A percentile compares a stretch with the other conserved stretches of the same genome.
These are phyloP conservation scores for Penicillium sp. DNA, from an alignment of 2,329 filamentous ascomycete genomes.

Conservation along the genomic window DNA sequence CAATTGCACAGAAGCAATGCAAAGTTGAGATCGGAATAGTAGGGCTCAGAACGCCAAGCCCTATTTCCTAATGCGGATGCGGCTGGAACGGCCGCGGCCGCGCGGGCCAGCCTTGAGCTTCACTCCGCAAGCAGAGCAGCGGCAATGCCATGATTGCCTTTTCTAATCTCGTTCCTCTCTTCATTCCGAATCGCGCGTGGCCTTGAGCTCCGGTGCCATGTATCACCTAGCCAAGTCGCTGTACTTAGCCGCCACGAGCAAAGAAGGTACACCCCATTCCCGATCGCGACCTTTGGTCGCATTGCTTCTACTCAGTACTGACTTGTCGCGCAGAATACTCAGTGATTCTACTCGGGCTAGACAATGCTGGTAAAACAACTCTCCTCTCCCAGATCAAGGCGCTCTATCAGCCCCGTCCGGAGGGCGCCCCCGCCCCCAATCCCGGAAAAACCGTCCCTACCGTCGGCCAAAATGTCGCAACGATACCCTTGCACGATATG, in stretches of 20 bases:
- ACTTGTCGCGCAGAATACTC: constrained; percentile 72
- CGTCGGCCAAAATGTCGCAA: constrained; percentile 94
- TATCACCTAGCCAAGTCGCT: constrained; percentile 95
- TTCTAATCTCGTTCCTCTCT: background rate
- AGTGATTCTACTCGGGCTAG: constrained; percentile 91
- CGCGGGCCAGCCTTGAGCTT: background rate
- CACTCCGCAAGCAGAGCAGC: constrained; percentile 3
- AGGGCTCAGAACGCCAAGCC: constrained; percentile 24
- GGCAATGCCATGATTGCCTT: constrained; percentile 24
- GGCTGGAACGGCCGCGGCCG: constrained; percentile 21
- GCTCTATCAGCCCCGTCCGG: constrained; percentile 61
- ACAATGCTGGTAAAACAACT: constrained; percentile 98
- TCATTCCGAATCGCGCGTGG: constrained; percentile 12
- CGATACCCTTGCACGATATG: constrained; percentile 87
- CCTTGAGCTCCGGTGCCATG: constrained; percentile 56
- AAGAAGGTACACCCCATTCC: constrained; percentile 68
- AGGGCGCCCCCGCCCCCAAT: constrained; percentile 52
- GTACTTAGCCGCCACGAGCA: constrained; percentile 93
- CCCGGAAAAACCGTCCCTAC: constrained; percentile 88
- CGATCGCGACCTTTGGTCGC: background rate
- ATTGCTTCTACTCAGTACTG: background rate
- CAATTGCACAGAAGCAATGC: too few species aligned
- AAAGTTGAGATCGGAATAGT: background rate
- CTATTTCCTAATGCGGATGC: constrained; percentile 28
- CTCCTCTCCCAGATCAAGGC: constrained; percentile 96